Conservation (phyloP, 2,329 filamentous ascomycete genomes). For the Sclerotinia subarctica region DNA sequence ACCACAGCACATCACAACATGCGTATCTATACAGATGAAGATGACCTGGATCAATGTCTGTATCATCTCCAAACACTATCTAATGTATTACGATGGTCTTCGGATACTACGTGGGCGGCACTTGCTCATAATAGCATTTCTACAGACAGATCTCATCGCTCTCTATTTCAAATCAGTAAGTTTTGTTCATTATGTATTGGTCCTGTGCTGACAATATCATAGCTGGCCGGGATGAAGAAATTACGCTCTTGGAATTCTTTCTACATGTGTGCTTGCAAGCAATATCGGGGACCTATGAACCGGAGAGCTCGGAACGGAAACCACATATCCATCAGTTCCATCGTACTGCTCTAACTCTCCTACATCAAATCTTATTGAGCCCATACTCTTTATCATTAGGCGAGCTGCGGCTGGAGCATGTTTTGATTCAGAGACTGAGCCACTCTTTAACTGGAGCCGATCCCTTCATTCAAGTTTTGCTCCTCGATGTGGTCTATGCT, state of each 20-base stretch:
- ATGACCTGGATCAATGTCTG: slow-evolving; percentile 72
- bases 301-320: slow-evolving; percentile 41
- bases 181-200: slow-evolving; percentile 24
- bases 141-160: slow-evolving; percentile 46
- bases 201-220: slow-evolving; percentile 25
- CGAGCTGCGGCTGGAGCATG: slow-evolving; percentile 64
- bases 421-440: slow-evolving; percentile 66
- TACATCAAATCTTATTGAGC: slow-evolving; percentile 66
- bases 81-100: slow-evolving; percentile 67
- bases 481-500: slow-evolving; percentile 75
- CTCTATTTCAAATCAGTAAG: slow-evolving; percentile 52
- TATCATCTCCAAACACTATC: slow-evolving; percentile 76
- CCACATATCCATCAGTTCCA: slow-evolving; percentile 64
- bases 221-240: slow-evolving; percentile 54
- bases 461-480: slow-evolving; percentile 68
- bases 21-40: slow-evolving; percentile 49
- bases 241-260: slow-evolving; percentile 66
- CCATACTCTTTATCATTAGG: slow-evolving; percentile 58
- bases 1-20: slow-evolving; percentile 28
- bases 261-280: slow-evolving; percentile 63
- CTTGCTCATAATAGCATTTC: slow-evolving; percentile 61
- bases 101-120: slow-evolving; percentile 66
- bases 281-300: slow-evolving; percentile 47
- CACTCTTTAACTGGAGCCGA: slow-evolving; percentile 60
- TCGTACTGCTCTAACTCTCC: slow-evolving; percentile 64